Evolutionary conservation across 2,329 filamentous ascomycete species (phyloP).

Genomic region (Aspergillus aculeatinus): DNA sequence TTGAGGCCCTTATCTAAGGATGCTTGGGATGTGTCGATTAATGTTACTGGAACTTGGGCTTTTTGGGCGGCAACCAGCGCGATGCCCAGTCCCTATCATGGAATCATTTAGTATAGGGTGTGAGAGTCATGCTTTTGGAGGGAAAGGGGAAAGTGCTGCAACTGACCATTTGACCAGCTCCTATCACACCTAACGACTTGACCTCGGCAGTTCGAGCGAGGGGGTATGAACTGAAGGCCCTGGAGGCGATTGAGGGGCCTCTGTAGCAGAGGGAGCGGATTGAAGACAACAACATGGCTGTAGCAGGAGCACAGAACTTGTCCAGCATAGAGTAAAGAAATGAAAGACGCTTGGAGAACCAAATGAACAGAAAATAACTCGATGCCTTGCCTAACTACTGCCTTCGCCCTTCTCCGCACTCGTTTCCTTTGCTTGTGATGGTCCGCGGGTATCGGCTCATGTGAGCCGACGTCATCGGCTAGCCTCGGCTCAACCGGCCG

Average conservation of each 20-base stretch:
- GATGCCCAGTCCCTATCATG: constrained; percentile 80
- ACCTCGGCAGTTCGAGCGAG: constrained; percentile 67
- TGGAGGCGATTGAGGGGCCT: constrained; percentile 37
- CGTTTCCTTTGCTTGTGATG: background rate
- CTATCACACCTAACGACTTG: constrained; percentile 85
- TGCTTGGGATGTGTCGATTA: constrained; percentile 80
- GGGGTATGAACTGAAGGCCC: constrained; percentile 69
- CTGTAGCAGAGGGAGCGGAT: constrained; percentile 32
- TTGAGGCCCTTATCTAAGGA: constrained; percentile 85
- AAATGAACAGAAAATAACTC: constrained; percentile 4
- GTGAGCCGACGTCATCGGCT: constrained; percentile 34
- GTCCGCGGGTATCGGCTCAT: constrained; percentile 11
- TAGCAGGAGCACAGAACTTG: background rate
- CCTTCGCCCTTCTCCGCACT: constrained; percentile 21
- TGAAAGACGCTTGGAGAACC: background rate
- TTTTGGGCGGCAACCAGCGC: constrained; percentile 87
- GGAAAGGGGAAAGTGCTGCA: background rate
- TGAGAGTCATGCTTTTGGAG: too few species aligned
- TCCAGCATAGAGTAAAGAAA: background rate
- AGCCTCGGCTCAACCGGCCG: constrained; percentile 26
- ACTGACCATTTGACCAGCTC: constrained; percentile 91
- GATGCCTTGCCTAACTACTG: too few species aligned
- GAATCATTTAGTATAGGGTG: constrained; percentile 16
- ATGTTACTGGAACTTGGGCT: constrained; percentile 77
- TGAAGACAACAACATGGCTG: constrained; percentile 38